phyloP scores from a whole-genome alignment of 2,329 filamentous ascomycete species.

The Akanthomyces uredinophilus region DNA sequence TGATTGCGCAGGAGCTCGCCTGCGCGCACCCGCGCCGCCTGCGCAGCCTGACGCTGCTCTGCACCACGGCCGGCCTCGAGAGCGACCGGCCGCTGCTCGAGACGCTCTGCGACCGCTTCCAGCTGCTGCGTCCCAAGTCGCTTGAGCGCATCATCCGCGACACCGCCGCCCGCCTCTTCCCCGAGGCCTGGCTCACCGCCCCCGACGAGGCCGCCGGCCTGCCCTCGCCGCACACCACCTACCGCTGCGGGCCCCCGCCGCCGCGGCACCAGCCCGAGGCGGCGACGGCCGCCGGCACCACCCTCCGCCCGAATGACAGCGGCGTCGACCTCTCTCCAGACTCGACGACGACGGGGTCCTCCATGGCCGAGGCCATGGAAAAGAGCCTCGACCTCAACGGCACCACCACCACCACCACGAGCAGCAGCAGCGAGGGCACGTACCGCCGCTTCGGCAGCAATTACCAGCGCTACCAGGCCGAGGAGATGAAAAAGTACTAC shows the following conservation, averaged over 20 bases:
- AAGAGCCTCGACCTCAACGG: slow-evolving; percentile 4
- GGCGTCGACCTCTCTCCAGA: slow-evolving; percentile 6
- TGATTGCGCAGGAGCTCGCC: slow-evolving; percentile 83
- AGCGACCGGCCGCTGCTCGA: slow-evolving; percentile 59
- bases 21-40: slow-evolving; percentile 48
- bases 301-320: background rate
- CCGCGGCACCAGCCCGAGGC: background rate
- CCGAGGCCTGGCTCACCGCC: slow-evolving; percentile 53
- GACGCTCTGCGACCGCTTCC: slow-evolving; percentile 54
- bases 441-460: slow-evolving; percentile 64
- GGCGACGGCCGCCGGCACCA: background rate
- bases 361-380: slow-evolving; percentile 1
- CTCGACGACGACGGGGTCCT: background rate
- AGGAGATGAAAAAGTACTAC: slow-evolving; percentile 67
- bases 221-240: slow-evolving; percentile 40
- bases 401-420: background rate
- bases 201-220: slow-evolving; percentile 53
- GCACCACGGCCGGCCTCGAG: slow-evolving; percentile 56
- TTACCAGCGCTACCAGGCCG: slow-evolving; percentile 75
- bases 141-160: slow-evolving; percentile 61
- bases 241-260: slow-evolving; percentile 29
- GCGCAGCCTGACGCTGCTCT: slow-evolving; percentile 53
- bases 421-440: slow-evolving; percentile 13
- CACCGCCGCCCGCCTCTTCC: slow-evolving; percentile 63
- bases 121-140: slow-evolving; percentile 63